These are phyloP conservation scores for Theileria parva DNA, from an alignment of 169 alveolate species.

Conservation along the genomic window DNA sequence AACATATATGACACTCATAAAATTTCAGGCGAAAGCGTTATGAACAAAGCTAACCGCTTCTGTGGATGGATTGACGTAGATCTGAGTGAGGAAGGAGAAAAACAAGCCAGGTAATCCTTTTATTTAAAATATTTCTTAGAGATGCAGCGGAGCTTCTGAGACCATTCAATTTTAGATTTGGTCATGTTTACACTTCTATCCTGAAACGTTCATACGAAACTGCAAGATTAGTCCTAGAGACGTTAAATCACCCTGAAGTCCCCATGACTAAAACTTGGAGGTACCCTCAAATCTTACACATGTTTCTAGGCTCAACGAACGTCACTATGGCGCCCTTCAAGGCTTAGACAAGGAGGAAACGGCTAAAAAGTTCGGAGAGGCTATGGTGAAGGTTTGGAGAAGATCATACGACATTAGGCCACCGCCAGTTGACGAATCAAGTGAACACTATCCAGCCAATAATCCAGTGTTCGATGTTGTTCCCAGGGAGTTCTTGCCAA, in stretches of 20 bases:
- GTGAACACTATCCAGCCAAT: constrained; percentile 89
- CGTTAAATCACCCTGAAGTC: constrained; percentile 84
- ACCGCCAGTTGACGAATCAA: constrained; percentile 89
- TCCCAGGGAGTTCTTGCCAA: constrained; percentile 90
- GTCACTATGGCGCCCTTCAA: constrained; percentile 98
- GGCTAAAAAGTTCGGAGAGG: constrained; percentile 94
- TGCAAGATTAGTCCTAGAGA: constrained; percentile 86
- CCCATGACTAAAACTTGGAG: constrained; percentile 90
- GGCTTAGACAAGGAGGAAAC: constrained; percentile 96
- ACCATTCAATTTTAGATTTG: constrained; percentile 86
- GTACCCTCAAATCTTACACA: constrained; percentile 10
- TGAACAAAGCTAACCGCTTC: constrained; percentile 95
- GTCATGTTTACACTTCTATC: constrained; percentile 93
- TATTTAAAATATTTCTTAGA: constrained; percentile 39
- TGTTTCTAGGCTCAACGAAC: constrained; percentile 88
- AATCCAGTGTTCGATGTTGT: constrained; percentile 83
- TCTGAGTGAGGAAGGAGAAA: constrained; percentile 89
- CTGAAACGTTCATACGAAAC: constrained; percentile 93
- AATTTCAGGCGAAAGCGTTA: constrained; percentile 89
- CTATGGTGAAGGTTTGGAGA: constrained; percentile 94
- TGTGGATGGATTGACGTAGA: constrained; percentile 98
- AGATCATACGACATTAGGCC: constrained; percentile 97
- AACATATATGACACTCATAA: not conserved
- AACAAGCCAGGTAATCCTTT: constrained; percentile 84
- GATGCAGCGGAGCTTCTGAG: constrained; percentile 90